Evolutionary conservation across 345 rosid genomes (phyloP).

Genomic region (Rubroshorea leprosula): DNA sequence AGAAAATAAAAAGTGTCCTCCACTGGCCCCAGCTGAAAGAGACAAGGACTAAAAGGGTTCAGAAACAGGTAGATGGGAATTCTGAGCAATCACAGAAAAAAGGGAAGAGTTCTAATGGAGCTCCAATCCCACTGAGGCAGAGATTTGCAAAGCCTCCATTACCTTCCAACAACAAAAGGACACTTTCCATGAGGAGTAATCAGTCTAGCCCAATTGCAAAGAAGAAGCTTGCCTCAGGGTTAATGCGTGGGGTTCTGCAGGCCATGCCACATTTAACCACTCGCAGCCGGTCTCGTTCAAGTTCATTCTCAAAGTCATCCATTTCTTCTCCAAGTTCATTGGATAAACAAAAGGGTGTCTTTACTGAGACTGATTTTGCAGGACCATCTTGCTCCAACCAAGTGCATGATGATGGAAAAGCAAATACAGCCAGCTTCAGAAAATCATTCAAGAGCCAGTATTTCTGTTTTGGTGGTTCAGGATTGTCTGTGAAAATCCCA

Average conservation of each 20-base stretch:
- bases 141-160: conserved; percentile 51
- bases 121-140: conserved; percentile 63
- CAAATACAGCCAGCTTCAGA: conserved; percentile 23
- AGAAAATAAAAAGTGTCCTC: conserved; percentile 49
- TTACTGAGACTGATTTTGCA: conserved; percentile 35
- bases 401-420: conserved; percentile 25
- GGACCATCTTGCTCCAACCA: conserved; percentile 44
- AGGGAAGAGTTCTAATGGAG: conserved; percentile 25
- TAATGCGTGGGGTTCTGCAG: conserved; percentile 47
- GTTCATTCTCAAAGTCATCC: conserved; percentile 71
- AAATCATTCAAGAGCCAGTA: conserved; percentile 51
- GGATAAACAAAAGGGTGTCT: conserved; percentile 62
- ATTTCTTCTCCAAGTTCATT: conserved; percentile 44
- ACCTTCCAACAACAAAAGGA: conserved; percentile 52
- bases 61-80: conserved; percentile 19
- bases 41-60: conserved; percentile 27
- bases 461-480: conserved; percentile 66
- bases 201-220: conserved; percentile 72
- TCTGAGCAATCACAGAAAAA: conserved; percentile 26
- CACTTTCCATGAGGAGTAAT: conserved; percentile 70
- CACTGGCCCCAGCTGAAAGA: conserved; percentile 59
- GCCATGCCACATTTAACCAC: conserved; percentile 38
- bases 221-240: conserved; percentile 63
- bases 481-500: conserved; percentile 41
- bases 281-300: conserved; percentile 58